Evolutionary conservation across 2,329 filamentous ascomycete genomes (phyloP), one percentile per base, ranked within the genome.

Genomic region (Verticillium alfalfae): DNA sequence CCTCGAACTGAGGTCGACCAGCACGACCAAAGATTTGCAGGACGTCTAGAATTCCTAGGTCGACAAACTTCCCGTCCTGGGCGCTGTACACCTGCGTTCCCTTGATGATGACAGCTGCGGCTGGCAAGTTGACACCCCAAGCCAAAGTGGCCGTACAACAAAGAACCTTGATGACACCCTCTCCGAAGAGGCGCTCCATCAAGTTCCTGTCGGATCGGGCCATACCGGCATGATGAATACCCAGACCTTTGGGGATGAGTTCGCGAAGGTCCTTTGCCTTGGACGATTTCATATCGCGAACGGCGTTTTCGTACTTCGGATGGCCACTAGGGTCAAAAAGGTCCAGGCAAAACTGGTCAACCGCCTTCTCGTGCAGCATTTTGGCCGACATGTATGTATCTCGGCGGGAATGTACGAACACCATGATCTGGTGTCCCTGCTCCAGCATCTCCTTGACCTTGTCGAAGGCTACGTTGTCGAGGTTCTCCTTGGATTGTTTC

Each of bases 11-110:
- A 49, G 96, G 95, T 73, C 95, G 90, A 81, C 95, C 95, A 63
- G 95, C 96, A 83, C 95, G 93, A 80, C 95, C 95, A 71, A 99
- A 99, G 63, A 99, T 99, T 73, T 99, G 95, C 61, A 99, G 81
- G 16, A 99, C 95, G 73, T 99, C 95, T 2, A 99, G 83, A 66
- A 99, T 99, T 3, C 95, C 94, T 5, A 99, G 83, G 71, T 99
- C 95, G 22, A 97, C 90, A 68, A 97, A 98, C 75, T 96, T 97
- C 75, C 95, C 95, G 59, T 96, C 94, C 72, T 97, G 92, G 0
- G 95, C 89, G 72, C 93, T 98, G 77, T 99, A 99, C 0, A 99
- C 86, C 71, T 98, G 94, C 0, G 95, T 99, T 16, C 95, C 95
- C 74, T 99, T 99, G 82, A 99, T 99, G 60, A 99, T 85, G 58